Evolutionary conservation across 2,329 filamentous ascomycete genomes (phyloP), one percentile per base, ranked within the genome.

Genomic region (Grosmannia clavigera): DNA sequence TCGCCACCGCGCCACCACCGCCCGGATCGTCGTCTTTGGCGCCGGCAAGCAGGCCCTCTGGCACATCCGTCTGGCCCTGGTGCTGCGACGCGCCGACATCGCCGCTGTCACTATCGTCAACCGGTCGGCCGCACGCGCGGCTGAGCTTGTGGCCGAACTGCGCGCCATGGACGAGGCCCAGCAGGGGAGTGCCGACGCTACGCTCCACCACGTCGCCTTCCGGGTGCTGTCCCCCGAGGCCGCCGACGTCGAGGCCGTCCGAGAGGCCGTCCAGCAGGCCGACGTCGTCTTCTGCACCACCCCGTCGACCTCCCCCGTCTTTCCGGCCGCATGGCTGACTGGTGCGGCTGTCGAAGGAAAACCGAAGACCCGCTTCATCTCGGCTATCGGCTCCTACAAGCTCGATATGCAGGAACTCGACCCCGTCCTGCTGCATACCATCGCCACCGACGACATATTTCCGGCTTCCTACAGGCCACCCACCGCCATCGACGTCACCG

Each of bases 41-140:
- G 85, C 84, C 0, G 86, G 86, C 35, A 83, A 81, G 64, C 85
- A 88, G 70, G 86, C 86, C 0, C 82, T 86, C 67, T 90, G 86
- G 86, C 86, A 88, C 66, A 80, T 86, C 10, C 79, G 84, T 0
- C 77, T 89, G 6, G 82, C 85, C 0, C 70, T 89, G 2, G 73
- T 85, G 2, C 74, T 87, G 0, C 62, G 68, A 3, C 68, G 68
- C 0, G 46, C 57, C 0, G 66, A 69, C 16, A 65, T 73, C 3
- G 61, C 62, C 10, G 63, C 57, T 4, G 62, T 74, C 14, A 72
- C 68, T 0, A 58, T 74, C 3, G 68, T 74, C 10, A 74, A 74
- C 38, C 68, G 71, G 0, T 71, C 70, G 0, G 57, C 52, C 5
- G 40, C 9, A 7, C 60, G 63, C 14, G 58, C 64, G 69, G 27